Base-by-base conservation (phyloP, 2,329 filamentous ascomycete species). In the Dothistroma pini region DNA sequence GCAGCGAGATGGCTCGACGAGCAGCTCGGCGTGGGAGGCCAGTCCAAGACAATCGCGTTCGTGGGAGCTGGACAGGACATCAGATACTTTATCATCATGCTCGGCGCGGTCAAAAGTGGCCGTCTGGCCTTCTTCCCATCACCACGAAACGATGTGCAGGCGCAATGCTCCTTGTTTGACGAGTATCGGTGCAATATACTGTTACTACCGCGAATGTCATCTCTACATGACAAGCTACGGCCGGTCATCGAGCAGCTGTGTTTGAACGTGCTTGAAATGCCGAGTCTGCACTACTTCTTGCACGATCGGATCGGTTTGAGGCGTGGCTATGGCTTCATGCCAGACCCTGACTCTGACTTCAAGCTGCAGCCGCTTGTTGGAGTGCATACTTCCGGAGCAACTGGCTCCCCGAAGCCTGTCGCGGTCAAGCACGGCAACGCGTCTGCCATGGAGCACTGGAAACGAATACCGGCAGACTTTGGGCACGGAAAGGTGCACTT, bases 1-100 rank as follows among this genome's bases (percentile, higher is more conserved):
- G 58, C 63, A 9, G 60, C 63, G 34, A 57, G 63, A 49, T 65
- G 63, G 63, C 60, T 65, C 0, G 63, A 65, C 21, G 63, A 63
- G 47, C 57, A 61, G 21, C 51, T 64, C 19, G 59, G 62, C 5
- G 47, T 56, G 47, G 54, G 58, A 2, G 58, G 51, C 16, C 29
- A 52, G 2, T 49, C 62, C 12, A 48, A 49, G 32, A 61, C 56
- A 0, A 50, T 64, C 11, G 59, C 59, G 1, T 62, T 60, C 35
- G 56, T 64, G 35, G 56, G 31, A 21, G 34, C 59, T 14, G 59
- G 57, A 16, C 53, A 55, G 6, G 62, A 64, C 25, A 16, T 64
- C n/a, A 44, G 59, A 22, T 64, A 62, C 25, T 56, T 56, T 51
- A 58, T 64, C 12, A 38, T 62, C 19, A 59, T 64, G 62, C 34